Percentiles rank a stretch among this genome's conserved stretches.
These are phyloP conservation scores for Candolleomyces eurysporus DNA, from an alignment of 768 basidiomycete species.

Conservation along the genomic window DNA sequence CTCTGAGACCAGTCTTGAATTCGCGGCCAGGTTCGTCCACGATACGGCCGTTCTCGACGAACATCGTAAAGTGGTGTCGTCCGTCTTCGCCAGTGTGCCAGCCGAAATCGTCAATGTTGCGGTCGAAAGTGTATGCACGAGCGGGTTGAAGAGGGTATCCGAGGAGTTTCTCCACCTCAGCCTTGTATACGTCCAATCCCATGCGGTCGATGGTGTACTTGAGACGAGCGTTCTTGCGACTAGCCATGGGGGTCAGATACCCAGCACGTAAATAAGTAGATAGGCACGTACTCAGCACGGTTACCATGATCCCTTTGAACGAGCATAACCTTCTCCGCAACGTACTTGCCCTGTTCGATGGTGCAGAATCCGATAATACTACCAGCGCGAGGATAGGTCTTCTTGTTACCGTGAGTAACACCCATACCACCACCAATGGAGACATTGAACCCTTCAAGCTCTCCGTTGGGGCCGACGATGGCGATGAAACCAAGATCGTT, in stretches of 20 bases:
- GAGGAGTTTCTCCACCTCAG: constrained; percentile 85
- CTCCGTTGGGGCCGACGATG: constrained; percentile 72
- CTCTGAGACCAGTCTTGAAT: constrained; percentile 90
- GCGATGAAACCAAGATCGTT: constrained; percentile 98
- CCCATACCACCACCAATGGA: constrained; percentile 97
- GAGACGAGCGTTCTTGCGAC: constrained; percentile 82
- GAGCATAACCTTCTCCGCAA: constrained; percentile 92
- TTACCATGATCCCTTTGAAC: constrained; percentile 96
- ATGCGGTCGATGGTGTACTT: constrained; percentile 98
- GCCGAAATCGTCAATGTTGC: constrained; percentile 92
- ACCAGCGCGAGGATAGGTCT: constrained; percentile 91
- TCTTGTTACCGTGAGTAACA: constrained; percentile 98
- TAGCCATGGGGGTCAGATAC: constrained; percentile 18
- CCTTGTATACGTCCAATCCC: constrained; percentile 84
- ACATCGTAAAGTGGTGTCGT: constrained; percentile 86
- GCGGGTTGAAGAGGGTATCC: constrained; percentile 76
- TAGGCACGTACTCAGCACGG: constrained; percentile 73
- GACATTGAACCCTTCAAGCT: constrained; percentile 92
- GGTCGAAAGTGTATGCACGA: constrained; percentile 76
- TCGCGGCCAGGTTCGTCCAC: constrained; percentile 87
- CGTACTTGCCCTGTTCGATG: constrained; percentile 75
- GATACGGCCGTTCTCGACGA: constrained; percentile 98
- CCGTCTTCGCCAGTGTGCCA: constrained; percentile 90
- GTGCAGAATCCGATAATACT: constrained; percentile 93
- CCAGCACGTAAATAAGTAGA: background rate